Evolutionary conservation across 345 rosid species (phyloP), one percentile per base, ranked within the genome.

Genomic region (Brassica carinata): DNA sequence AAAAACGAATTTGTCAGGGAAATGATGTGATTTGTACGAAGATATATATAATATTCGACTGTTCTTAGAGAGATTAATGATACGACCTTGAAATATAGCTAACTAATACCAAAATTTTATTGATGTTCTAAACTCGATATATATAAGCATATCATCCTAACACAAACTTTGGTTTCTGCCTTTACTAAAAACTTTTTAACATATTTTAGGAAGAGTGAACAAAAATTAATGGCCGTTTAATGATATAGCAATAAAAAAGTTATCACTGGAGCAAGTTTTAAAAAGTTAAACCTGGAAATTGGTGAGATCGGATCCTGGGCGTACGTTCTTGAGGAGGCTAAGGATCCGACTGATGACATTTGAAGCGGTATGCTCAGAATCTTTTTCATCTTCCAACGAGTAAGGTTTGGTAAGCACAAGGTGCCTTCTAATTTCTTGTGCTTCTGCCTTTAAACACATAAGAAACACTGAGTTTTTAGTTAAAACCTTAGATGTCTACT

Each of bases 291-390:
- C 94, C 88, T 89, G 90, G 70, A 91, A 87, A 26, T 40, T 19
- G 10, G 89, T 81, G 85, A 91, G 89, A 63, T 91, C 94, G 7
- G 90, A 84, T 53, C 97, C 94, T 10, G 84, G 85, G 17, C 91
- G 84, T 30, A 90, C 79, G 38, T 80, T 84, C 15, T 79, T 86
- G 67, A 93, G 53, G 18, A 91, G 86, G 33, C 92, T 73, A 23
- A 83, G 79, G 40, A 89, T 51, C 36, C 84, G 87, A 5, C 77
- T 85, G 48, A 87, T 67, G 33, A 88, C 26, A 75, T 82, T 84
- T 0, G 93, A 88, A 74, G 90, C 87, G 17, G 62, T 69, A 18
- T 81, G 82, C 7, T 87, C 85, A 29, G 2, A 57, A 1, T 77
- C 83, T 0, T 84, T 74, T 4, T 88, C 93, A 30, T 81, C 90